A percentile compares a stretch with the other conserved stretches of the same genome.
Evolutionary conservation across 768 basidiomycete species (phyloP).

Genomic region (Hysterangium stoloniferum): DNA sequence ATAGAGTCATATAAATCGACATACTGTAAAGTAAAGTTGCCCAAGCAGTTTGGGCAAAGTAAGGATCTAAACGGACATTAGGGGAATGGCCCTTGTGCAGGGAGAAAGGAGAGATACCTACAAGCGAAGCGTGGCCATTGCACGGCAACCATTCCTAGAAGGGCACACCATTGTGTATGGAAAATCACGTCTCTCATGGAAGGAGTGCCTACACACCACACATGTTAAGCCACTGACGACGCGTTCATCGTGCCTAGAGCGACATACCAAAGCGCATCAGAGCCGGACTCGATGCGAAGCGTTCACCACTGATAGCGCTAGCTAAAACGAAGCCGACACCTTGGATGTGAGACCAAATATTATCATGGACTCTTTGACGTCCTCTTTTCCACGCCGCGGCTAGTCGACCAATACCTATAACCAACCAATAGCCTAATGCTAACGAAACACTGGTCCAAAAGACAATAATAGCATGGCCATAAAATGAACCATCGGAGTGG

Average conservation of each 20-base stretch:
- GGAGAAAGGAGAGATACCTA: slow-evolving; percentile 31
- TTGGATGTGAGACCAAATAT: slow-evolving; percentile 62
- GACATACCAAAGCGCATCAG: slow-evolving; percentile 81
- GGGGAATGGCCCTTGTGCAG: background rate
- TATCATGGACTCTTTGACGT: slow-evolving; percentile 17
- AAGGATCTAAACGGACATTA: slow-evolving; percentile 76
- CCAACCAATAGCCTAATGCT: slow-evolving; percentile 71
- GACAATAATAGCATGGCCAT: slow-evolving; percentile 58
- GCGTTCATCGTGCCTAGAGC: slow-evolving; percentile 8
- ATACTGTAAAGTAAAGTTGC: slow-evolving; percentile 70
- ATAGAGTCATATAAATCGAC: slow-evolving; percentile 16
- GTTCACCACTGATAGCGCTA: slow-evolving; percentile 89
- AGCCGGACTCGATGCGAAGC: slow-evolving; percentile 76
- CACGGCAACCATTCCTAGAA: slow-evolving; percentile 88
- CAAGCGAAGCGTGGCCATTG: slow-evolving; percentile 92
- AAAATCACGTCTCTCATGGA: slow-evolving; percentile 87
- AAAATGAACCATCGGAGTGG: slow-evolving; percentile 32
- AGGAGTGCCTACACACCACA: slow-evolving; percentile 61
- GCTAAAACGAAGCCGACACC: slow-evolving; percentile 84
- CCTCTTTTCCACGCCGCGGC: slow-evolving; percentile 82
- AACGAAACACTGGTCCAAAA: slow-evolving; percentile 71
- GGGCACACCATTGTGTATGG: slow-evolving; percentile 88
- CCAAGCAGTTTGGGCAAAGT: slow-evolving; percentile 85
- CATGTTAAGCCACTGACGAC: slow-evolving; percentile 5
- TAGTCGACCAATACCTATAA: slow-evolving; percentile 75